A percentile compares a stretch with the other conserved stretches of the same genome.
phyloP scores from a whole-genome alignment of 345 rosid species.

The Lepidium didymum region DNA sequence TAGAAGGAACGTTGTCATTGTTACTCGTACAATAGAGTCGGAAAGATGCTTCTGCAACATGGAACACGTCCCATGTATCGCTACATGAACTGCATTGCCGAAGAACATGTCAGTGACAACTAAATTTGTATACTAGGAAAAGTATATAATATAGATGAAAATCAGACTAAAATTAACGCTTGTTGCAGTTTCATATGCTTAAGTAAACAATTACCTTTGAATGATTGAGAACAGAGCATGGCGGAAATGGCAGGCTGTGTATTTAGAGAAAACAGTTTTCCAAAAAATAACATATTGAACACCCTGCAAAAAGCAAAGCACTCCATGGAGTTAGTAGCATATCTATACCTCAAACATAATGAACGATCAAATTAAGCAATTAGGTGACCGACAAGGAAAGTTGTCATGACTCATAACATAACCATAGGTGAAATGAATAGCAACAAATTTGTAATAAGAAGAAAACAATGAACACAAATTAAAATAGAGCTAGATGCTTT shows the following conservation, averaged over 20 bases:
- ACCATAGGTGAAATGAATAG: background rate
- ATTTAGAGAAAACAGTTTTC: constrained; percentile 49
- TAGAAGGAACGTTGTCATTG: constrained; percentile 30
- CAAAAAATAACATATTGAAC: constrained; percentile 83
- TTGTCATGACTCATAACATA: background rate
- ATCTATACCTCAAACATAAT: background rate
- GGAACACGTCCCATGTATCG: constrained; percentile 91
- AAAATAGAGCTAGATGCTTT: background rate
- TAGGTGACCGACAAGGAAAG: background rate
- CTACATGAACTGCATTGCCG: constrained; percentile 71
- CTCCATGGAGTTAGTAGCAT: background rate
- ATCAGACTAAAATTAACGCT: background rate
- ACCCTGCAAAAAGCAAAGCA: constrained; percentile 47
- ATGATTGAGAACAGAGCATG: constrained; percentile 75
- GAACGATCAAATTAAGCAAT: constrained; percentile 1
- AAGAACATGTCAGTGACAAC: constrained; percentile 5
- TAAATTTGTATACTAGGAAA: background rate
- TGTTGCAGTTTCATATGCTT: background rate
- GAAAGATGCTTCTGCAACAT: constrained; percentile 81
- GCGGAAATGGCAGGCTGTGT: constrained; percentile 78
- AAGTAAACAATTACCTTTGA: constrained; percentile 51
- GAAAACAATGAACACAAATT: background rate
- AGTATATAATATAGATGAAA: background rate
- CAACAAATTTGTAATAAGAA: background rate
- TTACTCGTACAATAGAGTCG: constrained; percentile 59